Base-by-base conservation (phyloP, 2,329 filamentous ascomycete genomes). In the Pyricularia sp. region DNA sequence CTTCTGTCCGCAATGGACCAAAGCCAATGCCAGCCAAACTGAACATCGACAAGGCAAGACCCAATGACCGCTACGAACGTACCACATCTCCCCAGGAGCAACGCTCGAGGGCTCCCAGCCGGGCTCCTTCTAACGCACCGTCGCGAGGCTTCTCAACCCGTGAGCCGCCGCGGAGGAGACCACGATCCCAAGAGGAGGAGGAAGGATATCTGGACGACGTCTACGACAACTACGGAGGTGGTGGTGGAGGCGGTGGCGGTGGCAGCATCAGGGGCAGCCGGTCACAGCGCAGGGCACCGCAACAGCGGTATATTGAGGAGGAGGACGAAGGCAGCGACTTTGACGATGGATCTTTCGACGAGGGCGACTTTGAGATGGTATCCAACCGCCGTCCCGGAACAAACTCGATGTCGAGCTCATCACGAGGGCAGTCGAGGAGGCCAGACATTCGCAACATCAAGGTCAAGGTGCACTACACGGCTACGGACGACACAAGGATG, bases 401-500 rank as follows among this genome's bases (percentile, higher is more conserved):
- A 67, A 75, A 78, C 20, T 86, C 85, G 3, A 77, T 82, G 28
- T 81, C 84, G 9, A 80, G 83, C 72, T 80, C 80, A 0, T 81
- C 82, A 11, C 82, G 86, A 59, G 83, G 83, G n/a, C 80, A 82
- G 28, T 88, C 87, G 9, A 82, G 87, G 72, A 79, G 86, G 69
- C 86, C 88, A 1, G 90, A 92, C 7, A 89, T 98, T 72, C 88
- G 94, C 55, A 90, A 94, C 79, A 89, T 98, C 72, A 88, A 94
- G 55, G 89, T 97, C 77, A 99, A 99, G 82, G 93, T 97, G 1
- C 94, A 98, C 76, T 67, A 67, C 50, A 61, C 87, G 1, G 91
- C 93, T 63, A 89, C 87, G 1, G 91, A 93, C 64, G 95, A 99
- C 76, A 95, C 93, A 36, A 89, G 96, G 70, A 97, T 97, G 78